Conservation (phyloP, 257 asterid genomes). For the Leptodermis oblonga region DNA sequence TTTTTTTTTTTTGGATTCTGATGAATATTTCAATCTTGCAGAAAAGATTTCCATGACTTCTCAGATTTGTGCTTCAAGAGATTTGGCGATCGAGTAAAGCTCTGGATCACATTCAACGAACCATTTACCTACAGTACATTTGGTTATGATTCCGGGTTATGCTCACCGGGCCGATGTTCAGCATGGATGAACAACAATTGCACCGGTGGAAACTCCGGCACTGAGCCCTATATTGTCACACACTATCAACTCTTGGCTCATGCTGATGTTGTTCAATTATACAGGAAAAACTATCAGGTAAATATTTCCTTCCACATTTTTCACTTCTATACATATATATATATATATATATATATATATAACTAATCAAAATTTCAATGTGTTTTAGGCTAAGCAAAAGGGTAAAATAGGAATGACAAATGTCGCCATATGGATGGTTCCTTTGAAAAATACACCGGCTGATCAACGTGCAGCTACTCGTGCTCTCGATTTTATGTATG, state of each 20-base stretch:
- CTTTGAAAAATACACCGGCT: constrained; percentile 12
- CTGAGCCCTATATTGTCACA: constrained; percentile 53
- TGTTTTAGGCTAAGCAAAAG: constrained; percentile 11
- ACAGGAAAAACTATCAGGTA: constrained; percentile 47
- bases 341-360: neutral
- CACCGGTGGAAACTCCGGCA: constrained; percentile 38
- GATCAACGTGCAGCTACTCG: constrained; percentile 42
- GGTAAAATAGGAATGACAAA: constrained; percentile 56
- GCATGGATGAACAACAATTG: constrained; percentile 27
- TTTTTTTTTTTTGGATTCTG: neutral
- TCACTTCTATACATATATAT: neutral
- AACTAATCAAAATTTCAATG: neutral
- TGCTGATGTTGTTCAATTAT: constrained; percentile 35
- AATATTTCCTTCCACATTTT: neutral
- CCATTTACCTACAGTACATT: constrained; percentile 22
- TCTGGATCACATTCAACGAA: constrained; percentile 56
- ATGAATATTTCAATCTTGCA: neutral
- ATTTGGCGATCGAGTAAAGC: constrained; percentile 57
- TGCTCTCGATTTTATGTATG: constrained; percentile 50
- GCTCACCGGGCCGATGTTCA: constrained; percentile 23
- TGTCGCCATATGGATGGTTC: constrained; percentile 40
- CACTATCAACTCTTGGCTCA: constrained; percentile 49
- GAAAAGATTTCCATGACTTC: constrained; percentile 48
- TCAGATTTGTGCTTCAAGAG: constrained; percentile 50
- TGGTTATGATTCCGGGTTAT: constrained; percentile 33